Evolutionary conservation across 2,329 filamentous ascomycete species (phyloP).

Genomic region (Ceratocystis eucalypticola): DNA sequence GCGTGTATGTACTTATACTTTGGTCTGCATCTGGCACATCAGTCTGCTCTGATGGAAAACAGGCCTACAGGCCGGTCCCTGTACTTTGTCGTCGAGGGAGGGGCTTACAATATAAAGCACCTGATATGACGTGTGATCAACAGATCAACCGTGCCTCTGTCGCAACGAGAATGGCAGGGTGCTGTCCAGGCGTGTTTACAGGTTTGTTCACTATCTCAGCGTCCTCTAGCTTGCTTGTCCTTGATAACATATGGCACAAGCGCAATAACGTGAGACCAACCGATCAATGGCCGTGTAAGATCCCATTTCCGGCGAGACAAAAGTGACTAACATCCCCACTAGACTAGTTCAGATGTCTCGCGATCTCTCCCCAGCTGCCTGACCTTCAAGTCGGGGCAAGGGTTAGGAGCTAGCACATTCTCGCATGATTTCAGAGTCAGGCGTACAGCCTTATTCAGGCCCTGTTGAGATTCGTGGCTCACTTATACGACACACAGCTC

Average conservation of each 20-base stretch:
- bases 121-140: background rate
- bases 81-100: too few species aligned
- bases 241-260: background rate
- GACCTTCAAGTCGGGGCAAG: too few species aligned
- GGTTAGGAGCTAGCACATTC: background rate
- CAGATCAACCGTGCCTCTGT: background rate
- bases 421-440: background rate
- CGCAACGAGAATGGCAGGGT: background rate
- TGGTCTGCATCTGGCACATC: background rate
- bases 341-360: background rate
- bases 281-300: background rate
- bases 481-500: constrained; percentile 5
- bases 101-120: background rate
- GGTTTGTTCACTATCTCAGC: background rate
- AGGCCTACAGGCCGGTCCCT: background rate
- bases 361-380: background rate
- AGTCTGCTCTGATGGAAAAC: background rate
- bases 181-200: background rate
- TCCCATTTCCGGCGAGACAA: background rate
- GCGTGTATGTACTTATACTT: background rate
- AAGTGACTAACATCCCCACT: background rate
- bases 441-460: background rate
- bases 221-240: background rate
- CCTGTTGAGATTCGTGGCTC: constrained; percentile 1
- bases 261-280: background rate